These are phyloP conservation scores for Coniochaeta prunicola DNA, from an alignment of 2,329 filamentous ascomycete species.

Conservation along the genomic window DNA sequence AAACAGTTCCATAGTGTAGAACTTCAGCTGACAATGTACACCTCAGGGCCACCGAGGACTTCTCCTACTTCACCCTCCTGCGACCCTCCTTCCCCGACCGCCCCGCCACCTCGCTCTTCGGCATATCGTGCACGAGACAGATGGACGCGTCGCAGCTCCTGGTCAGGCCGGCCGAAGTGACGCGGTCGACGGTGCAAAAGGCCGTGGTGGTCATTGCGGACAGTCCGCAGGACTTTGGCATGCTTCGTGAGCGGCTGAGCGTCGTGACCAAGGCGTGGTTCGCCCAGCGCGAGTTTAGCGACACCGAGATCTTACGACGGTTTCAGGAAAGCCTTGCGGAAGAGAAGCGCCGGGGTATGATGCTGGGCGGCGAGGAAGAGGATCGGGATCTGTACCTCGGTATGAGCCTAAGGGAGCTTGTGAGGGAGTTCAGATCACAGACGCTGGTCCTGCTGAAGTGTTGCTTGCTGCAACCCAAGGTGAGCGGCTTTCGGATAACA, in stretches of 20 bases:
- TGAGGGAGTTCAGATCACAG: slow-evolving; percentile 92
- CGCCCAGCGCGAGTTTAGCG: slow-evolving; percentile 84
- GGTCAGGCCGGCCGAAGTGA: slow-evolving; percentile 79
- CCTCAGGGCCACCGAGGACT: slow-evolving; percentile 78
- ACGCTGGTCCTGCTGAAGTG: slow-evolving; percentile 92
- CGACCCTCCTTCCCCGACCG: slow-evolving; percentile 44
- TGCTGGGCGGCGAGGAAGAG: slow-evolving; percentile 50
- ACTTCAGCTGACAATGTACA: neutral
- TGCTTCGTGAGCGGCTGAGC: slow-evolving; percentile 80
- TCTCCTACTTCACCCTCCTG: slow-evolving; percentile 94
- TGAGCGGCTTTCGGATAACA: slow-evolving; percentile 25
- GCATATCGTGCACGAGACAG: slow-evolving; percentile 91
- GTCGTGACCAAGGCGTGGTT: slow-evolving; percentile 96
- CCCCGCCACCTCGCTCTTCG: slow-evolving; percentile 79
- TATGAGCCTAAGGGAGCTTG: slow-evolving; percentile 79
- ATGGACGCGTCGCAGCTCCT: slow-evolving; percentile 73
- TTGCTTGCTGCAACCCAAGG: slow-evolving; percentile 89
- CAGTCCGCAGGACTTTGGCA: slow-evolving; percentile 81
- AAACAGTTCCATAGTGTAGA: neutral
- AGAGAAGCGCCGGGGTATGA: slow-evolving; percentile 49
- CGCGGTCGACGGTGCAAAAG: slow-evolving; percentile 96
- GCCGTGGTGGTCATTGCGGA: slow-evolving; percentile 94
- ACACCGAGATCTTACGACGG: slow-evolving; percentile 79
- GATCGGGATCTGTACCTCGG: slow-evolving; percentile 84
- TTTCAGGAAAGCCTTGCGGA: slow-evolving; percentile 84